Evolutionary conservation across 2,329 filamentous ascomycete species (phyloP), one percentile per base, ranked within the genome.

Genomic region (Rhinocladiella similis): DNA sequence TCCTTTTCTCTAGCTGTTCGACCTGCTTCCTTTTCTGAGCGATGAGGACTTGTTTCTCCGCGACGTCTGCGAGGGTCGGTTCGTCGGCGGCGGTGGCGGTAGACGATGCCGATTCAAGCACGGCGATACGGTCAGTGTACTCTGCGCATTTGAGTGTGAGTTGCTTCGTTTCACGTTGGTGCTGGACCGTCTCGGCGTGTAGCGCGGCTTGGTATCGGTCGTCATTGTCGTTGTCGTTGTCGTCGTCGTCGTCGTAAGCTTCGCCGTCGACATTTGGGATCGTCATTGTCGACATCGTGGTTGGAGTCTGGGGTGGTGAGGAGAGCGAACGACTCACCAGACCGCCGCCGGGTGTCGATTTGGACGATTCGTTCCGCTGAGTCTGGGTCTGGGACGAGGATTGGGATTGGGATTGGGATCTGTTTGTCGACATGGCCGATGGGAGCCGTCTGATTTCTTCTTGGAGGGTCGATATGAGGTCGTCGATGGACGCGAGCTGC

Each of bases 171-270:
- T 80, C 84, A 53, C 89, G 84, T 62, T 86, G 84, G 72, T 88
- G 83, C 49, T 94, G 87, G 3, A 86, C 78, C n/a, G 91, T 93
- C 62, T 87, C 81, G 62, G 84, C 84, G 10, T 84, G 82, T 3
- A 92, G 38, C 2, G 36, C 19, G 5, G 59, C 43, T 33, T 43
- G 36, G 74, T 56, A 16, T 16, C 18, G 5, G n/a, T 19, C 18
- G 38, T 16, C 10, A 3, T 19, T 13, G 6, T 16, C 14, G n/a
- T 18, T 13, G 6, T 19, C 38, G 38, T 41, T 13, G 6, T 41
- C 38, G 14, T 41, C 38, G 14, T 41, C 18, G 14, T 41, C 38
- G 14, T 41, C 38, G n/a, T n/a, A 3, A 27, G n/a, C n/a, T n/a
- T 27, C 25, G 7, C 4, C 18, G 10, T 41, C 38, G 10, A 16